Percentiles rank a stretch among this genome's conserved stretches.
Conservation (phyloP, 805 yeast species). For the Yamadazyma philogaea region DNA sequence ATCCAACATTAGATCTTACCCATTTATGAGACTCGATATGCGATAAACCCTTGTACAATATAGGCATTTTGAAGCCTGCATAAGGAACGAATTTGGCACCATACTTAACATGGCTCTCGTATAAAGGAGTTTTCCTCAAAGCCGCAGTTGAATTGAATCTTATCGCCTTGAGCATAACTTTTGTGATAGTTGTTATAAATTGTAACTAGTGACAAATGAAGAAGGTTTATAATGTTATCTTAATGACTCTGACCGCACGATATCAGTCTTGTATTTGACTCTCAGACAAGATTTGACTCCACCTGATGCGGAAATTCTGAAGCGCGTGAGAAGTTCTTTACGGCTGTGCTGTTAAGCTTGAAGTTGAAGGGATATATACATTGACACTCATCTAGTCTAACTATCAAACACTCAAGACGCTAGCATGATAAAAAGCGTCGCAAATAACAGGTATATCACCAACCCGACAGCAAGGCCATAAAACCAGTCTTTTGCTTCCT, state of each 20-base stretch:
- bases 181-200: not conserved
- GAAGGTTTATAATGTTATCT: not conserved
- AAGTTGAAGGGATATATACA: too few relatives aligned
- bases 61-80: constrained; percentile 97
- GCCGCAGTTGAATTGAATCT: constrained; percentile 24
- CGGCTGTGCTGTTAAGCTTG: too few relatives aligned
- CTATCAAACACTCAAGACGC: too few relatives aligned
- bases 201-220: not conserved
- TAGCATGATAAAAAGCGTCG: not conserved
- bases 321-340: too few relatives aligned
- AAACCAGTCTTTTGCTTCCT: not conserved
- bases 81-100: constrained; percentile 94
- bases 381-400: too few relatives aligned
- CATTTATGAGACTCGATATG: constrained; percentile 93
- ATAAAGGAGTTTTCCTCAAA: constrained; percentile 72
- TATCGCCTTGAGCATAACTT: constrained; percentile 12
- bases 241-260: constrained; percentile 5
- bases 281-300: not conserved
- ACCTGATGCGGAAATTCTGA: too few relatives aligned
- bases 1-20: constrained; percentile 85
- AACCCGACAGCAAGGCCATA: constrained; percentile 3
- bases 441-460: constrained; percentile 2
- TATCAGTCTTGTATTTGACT: constrained; percentile 2
- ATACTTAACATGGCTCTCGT: constrained; percentile 69
- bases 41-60: constrained; percentile 75